A percentile compares a stretch with the other conserved stretches of the same genome.
These are phyloP conservation scores for Withania somnifera DNA, from an alignment of 305 asterid genomes.

Conservation along the genomic window DNA sequence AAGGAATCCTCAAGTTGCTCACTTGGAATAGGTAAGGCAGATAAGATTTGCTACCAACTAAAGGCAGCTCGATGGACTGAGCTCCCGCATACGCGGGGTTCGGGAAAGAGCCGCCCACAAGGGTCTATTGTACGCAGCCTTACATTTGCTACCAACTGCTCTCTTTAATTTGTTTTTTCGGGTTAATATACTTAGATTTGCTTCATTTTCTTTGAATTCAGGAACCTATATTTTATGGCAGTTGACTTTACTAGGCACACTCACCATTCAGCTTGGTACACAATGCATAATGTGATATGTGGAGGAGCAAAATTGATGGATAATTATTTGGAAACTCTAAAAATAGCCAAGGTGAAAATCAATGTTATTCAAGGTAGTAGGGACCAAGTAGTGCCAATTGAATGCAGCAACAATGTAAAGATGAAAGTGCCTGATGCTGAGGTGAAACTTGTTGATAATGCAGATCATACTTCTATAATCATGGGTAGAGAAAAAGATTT, in stretches of 20 bases:
- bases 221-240: constrained; percentile 37
- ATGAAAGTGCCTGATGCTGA: constrained; percentile 37
- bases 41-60: not conserved
- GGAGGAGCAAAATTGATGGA: constrained; percentile 59
- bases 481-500: constrained; percentile 39
- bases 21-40: constrained; percentile 36
- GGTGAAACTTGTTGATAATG: constrained; percentile 31
- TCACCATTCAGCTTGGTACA: constrained; percentile 82
- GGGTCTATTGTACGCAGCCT: too few species aligned
- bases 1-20: constrained; percentile 36
- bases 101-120: too few species aligned
- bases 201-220: constrained; percentile 1
- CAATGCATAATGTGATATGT: constrained; percentile 69
- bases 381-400: constrained; percentile 57
- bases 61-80: too few species aligned
- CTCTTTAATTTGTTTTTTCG: too few species aligned
- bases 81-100: too few species aligned
- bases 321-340: constrained; percentile 38
- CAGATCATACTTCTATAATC: constrained; percentile 46
- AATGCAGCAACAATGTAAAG: constrained; percentile 49
- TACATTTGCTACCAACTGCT: not conserved
- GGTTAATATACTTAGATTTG: not conserved
- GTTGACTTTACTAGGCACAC: constrained; percentile 53
- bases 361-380: constrained; percentile 40
- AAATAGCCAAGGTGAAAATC: constrained; percentile 27